Evolutionary conservation across 78 protist species (phyloP).

Genomic region (Bodo saltans): DNA sequence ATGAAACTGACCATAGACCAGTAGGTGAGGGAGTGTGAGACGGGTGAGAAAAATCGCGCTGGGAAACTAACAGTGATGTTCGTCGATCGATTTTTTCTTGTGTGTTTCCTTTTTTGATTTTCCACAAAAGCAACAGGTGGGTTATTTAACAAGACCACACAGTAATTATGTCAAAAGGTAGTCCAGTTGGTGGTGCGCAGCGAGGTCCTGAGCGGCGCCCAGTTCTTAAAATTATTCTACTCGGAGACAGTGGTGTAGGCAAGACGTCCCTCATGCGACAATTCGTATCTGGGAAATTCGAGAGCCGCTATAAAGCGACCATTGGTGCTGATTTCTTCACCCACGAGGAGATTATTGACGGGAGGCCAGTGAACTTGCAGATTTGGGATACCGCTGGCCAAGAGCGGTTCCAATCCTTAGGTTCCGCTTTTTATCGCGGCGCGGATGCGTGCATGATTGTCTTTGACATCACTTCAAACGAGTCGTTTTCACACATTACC

Average conservation of each 20-base stretch:
- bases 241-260: slow-evolving; percentile 78
- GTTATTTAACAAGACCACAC: no score
- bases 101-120: no score
- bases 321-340: slow-evolving; percentile 99
- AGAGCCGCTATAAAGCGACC: slow-evolving; percentile 97
- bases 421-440: slow-evolving; percentile 99
- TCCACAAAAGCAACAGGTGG: no score
- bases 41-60: no score
- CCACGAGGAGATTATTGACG: slow-evolving; percentile 93
- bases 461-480: slow-evolving; percentile 92
- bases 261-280: slow-evolving; percentile 95
- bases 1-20: no score
- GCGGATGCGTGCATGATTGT: slow-evolving; percentile 95
- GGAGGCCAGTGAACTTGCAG: slow-evolving; percentile 68
- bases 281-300: slow-evolving; percentile 91
- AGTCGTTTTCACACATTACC: slow-evolving; percentile 91
- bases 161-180: no score
- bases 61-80: no score
- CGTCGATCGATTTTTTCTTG: no score
- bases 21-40: no score
- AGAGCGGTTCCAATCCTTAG: slow-evolving; percentile 89
- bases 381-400: slow-evolving; percentile 87
- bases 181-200: no score
- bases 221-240: slow-evolving; percentile 49
- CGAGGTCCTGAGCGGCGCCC: no score